A percentile compares a stretch with the other conserved stretches of the same genome.
phyloP scores from a whole-genome alignment of 2,329 filamentous ascomycete genomes.

The Nigrospora sphaerica region DNA sequence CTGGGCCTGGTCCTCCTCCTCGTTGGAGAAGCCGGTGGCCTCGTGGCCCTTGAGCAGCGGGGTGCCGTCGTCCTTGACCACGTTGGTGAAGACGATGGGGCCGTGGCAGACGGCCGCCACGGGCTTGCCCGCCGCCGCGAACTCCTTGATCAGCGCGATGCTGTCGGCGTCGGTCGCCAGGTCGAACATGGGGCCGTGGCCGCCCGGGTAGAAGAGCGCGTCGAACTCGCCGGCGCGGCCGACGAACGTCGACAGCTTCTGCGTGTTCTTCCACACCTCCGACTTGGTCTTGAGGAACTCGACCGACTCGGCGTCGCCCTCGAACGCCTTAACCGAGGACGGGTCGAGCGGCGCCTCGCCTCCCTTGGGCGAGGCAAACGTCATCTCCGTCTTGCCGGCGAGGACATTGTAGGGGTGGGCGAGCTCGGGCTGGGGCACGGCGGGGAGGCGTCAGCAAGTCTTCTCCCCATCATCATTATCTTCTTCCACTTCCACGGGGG shows the following conservation, averaged over 20 bases:
- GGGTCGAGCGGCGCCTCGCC: conserved; percentile 57
- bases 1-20: conserved; percentile 41
- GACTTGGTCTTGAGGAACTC: conserved; percentile 50
- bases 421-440: conserved; percentile 45
- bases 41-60: conserved; percentile 47
- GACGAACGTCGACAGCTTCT: conserved; percentile 47
- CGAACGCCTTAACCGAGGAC: conserved; percentile 45
- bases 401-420: conserved; percentile 59
- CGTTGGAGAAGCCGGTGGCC: conserved; percentile 54
- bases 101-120: conserved; percentile 65
- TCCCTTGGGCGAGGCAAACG: conserved; percentile 55
- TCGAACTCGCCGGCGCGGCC: conserved; percentile 55
- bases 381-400: conserved; percentile 40
- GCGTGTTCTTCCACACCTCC: conserved; percentile 56
- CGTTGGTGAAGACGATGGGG: conserved; percentile 54
- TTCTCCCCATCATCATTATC: not conserved
- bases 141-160: conserved; percentile 54
- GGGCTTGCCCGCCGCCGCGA: conserved; percentile 53
- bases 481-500: no score
- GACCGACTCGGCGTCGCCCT: conserved; percentile 42
- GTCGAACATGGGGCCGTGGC: conserved; percentile 62
- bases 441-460: not conserved
- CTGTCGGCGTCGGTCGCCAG: conserved; percentile 50
- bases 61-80: conserved; percentile 41
- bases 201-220: conserved; percentile 51